phyloP scores from a whole-genome alignment of 352 stramenopile species.

The Phytophthora idaei region DNA sequence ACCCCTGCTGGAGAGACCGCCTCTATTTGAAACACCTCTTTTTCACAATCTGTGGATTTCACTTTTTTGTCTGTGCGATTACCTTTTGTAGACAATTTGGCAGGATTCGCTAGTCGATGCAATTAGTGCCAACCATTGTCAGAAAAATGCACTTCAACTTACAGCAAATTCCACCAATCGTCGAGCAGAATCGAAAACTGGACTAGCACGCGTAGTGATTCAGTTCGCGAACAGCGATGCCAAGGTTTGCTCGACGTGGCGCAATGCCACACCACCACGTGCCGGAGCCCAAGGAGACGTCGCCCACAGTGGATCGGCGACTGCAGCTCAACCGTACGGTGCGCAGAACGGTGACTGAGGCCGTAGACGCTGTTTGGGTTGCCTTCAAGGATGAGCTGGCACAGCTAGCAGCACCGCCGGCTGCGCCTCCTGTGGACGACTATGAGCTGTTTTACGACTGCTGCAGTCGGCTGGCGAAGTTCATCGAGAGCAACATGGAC shows the following conservation, averaged over 20 bases:
- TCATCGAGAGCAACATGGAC: constrained; percentile 57
- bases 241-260: constrained; percentile 5
- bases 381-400: constrained; percentile 36
- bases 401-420: not conserved
- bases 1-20: too few relatives aligned
- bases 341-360: constrained; percentile 44
- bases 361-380: constrained; percentile 51
- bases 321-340: constrained; percentile 44
- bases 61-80: too few relatives aligned
- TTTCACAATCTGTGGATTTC: too few relatives aligned
- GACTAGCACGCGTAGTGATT: not conserved
- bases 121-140: too few relatives aligned
- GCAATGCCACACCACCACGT: constrained; percentile 21
- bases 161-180: not conserved
- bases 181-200: not conserved
- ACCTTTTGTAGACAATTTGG: too few relatives aligned
- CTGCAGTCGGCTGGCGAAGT: constrained; percentile 50
- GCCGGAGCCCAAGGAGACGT: constrained; percentile 10
- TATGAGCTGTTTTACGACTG: constrained; percentile 58
- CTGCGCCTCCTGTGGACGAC: constrained; percentile 12
- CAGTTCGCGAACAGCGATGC: constrained; percentile 2
- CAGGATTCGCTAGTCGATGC: too few relatives aligned
- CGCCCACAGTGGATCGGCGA: constrained; percentile 12
- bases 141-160: not conserved
- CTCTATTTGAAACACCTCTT: too few relatives aligned